Conservation (phyloP, 1,284 basidiomycete genomes). For the Testicularia cyperi region DNA sequence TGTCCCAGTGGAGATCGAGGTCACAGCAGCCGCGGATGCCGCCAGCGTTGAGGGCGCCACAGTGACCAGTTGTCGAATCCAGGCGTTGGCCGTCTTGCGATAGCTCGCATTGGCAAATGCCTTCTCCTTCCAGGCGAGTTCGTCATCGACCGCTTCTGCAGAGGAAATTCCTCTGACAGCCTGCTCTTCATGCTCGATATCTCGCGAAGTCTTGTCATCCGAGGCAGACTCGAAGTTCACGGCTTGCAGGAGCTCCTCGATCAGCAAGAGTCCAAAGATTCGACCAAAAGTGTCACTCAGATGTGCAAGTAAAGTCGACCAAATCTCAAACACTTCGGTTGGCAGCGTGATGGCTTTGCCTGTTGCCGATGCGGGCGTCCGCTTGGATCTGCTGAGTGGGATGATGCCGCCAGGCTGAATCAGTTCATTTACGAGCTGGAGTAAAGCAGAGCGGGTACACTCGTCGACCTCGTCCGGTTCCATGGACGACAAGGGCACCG, state of each 20-base stretch:
- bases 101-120: slow-evolving; percentile 8
- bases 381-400: slow-evolving; percentile 25
- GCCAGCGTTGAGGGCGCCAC: background rate
- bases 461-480: slow-evolving; percentile 36
- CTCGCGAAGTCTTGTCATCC: too few relatives aligned
- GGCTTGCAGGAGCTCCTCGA: slow-evolving; percentile 11
- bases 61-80: slow-evolving; percentile 20
- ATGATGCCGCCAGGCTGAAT: slow-evolving; percentile 25
- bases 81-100: slow-evolving; percentile 21
- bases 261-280: slow-evolving; percentile 16
- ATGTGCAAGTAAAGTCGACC: slow-evolving; percentile 22
- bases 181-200: too few relatives aligned
- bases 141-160: background rate
- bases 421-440: slow-evolving; percentile 17
- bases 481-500: background rate
- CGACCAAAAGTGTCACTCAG: slow-evolving; percentile 16
- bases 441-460: slow-evolving; percentile 16
- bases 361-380: slow-evolving; percentile 1
- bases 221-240: too few relatives aligned
- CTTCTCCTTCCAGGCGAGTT: slow-evolving; percentile 7
- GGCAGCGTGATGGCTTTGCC: slow-evolving; percentile 7
- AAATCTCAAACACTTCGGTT: slow-evolving; percentile 8
- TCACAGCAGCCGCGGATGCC: background rate
- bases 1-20: background rate
- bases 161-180: too few relatives aligned